Base-by-base conservation (phyloP, 805 yeast genomes). In the Metschnikowia dekortorum region DNA sequence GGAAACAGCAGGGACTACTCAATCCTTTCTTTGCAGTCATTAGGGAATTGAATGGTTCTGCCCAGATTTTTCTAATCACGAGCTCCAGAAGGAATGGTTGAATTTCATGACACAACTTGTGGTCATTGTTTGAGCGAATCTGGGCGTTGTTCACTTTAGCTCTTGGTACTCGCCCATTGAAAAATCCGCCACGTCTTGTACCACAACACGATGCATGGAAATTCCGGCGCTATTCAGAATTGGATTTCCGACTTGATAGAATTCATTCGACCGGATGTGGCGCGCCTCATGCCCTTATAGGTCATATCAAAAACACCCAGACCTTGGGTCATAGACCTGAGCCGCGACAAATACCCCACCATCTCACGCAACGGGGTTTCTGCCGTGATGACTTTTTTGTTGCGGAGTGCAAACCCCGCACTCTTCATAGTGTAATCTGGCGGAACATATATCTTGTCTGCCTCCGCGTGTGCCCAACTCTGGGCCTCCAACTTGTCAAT, bases 271-370 rank as follows among this genome's bases (percentile, higher is more conserved):
- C 54, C 40, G 28, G 47, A 44, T 2, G 82, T 69, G 0, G 85
- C 86, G 46, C 83, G 70, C 56, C 83, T 81, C 86, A 89, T 89
- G 2, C 89, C 87, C 37, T 74, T 66, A 56, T 84, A 87, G 11
- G 80, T 76, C 96, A 92, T 88, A 52, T 82, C 82, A 65, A 87
- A 90, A 2, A 83, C 79, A 2, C 91, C 96, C 39, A 96, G 76
- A 1, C 99, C 99, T 61, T 89, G 90, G 0, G 97, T 91, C 58
- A 90, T 70, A 35, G 94, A 84, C 59, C 98, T 71, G 42, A 94
- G 70, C 53, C 80, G 81, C 9, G 84, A 81, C 51, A 89, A 75
- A 64, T 94, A 94, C 0, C 97, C 96, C 44, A 90, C 80, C 96
- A 94, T 90, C 53, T 86, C 95, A 53, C 84, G 78, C 62, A 94